These are phyloP conservation scores for Blastocystis sp. DNA, from an alignment of 352 stramenopile species.

Conservation along the genomic window DNA sequence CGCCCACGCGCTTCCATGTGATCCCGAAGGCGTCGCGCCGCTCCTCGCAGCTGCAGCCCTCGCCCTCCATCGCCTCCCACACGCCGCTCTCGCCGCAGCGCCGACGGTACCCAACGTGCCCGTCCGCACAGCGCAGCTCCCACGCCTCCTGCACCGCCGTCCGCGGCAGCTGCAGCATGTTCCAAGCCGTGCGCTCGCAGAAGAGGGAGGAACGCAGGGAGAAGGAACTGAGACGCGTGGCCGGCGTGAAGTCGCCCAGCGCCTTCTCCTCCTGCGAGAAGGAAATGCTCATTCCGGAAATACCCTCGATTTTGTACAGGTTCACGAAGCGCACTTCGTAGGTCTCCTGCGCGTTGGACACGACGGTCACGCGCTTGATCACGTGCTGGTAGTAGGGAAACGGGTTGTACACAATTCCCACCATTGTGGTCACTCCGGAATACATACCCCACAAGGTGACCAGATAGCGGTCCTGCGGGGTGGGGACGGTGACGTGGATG, in stretches of 20 bases:
- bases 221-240: neutral
- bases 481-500: constrained; percentile 16
- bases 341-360: neutral
- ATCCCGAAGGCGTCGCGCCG: constrained; percentile 4
- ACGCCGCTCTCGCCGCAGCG: constrained; percentile 12
- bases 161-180: neutral
- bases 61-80: constrained; percentile 23
- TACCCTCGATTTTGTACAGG: neutral
- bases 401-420: constrained; percentile 29
- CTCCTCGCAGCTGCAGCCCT: constrained; percentile 4
- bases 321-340: constrained; percentile 40
- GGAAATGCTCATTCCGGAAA: neutral
- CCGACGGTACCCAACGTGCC: neutral
- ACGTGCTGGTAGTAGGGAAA: constrained; percentile 57
- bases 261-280: neutral
- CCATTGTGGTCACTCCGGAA: neutral
- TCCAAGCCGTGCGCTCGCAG: neutral
- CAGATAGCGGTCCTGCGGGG: constrained; percentile 10
- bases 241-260: neutral
- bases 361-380: constrained; percentile 20
- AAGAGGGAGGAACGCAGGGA: neutral
- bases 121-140: constrained; percentile 10
- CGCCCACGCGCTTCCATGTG: constrained; percentile 1
- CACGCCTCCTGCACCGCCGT: neutral
- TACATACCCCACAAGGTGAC: constrained; percentile 50